Conservation (phyloP, 805 yeast genomes). For the Ogataea methylovora region DNA sequence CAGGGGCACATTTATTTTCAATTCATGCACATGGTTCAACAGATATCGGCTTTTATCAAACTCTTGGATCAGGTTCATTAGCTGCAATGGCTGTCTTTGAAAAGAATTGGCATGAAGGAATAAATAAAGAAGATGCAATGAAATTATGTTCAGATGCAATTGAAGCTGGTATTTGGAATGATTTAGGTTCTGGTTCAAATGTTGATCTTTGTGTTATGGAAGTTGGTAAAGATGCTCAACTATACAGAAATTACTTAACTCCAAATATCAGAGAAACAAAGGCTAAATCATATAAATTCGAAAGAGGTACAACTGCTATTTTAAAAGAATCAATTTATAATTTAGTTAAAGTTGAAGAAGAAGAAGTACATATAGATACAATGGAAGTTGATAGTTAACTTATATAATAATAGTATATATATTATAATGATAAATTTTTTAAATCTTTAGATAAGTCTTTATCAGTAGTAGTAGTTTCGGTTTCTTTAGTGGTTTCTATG, state of each 20-base stretch:
- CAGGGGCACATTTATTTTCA: slow-evolving; percentile 88
- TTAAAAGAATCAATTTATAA: slow-evolving; percentile 60
- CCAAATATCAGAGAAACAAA: slow-evolving; percentile 86
- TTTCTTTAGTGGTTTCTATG: too few relatives aligned
- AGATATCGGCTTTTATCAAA: slow-evolving; percentile 87
- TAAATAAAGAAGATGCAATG: slow-evolving; percentile 87
- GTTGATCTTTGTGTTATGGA: slow-evolving; percentile 98
- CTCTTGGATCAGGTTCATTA: slow-evolving; percentile 93
- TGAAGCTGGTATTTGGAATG: slow-evolving; percentile 98
- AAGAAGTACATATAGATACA: slow-evolving; percentile 30
- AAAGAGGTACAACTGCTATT: slow-evolving; percentile 91
- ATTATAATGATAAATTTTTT: too few relatives aligned
- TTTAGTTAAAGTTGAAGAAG: slow-evolving; percentile 63
- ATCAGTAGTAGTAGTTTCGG: too few relatives aligned
- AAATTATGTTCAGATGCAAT: slow-evolving; percentile 87
- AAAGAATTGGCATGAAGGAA: slow-evolving; percentile 71
- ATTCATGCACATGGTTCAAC: slow-evolving; percentile 98
- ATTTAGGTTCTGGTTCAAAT: slow-evolving; percentile 96
- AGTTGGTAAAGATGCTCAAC: slow-evolving; percentile 77
- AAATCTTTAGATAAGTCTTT: too few relatives aligned
- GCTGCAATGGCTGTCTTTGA: slow-evolving; percentile 99
- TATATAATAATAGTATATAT: background rate
- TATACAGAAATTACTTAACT: slow-evolving; percentile 79
- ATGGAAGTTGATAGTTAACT: slow-evolving; percentile 42
- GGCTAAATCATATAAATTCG: slow-evolving; percentile 75